Evolutionary conservation across 108 stramenopile species (phyloP), one percentile per base, ranked within the genome.

Genomic region (Ochromonas danica): DNA sequence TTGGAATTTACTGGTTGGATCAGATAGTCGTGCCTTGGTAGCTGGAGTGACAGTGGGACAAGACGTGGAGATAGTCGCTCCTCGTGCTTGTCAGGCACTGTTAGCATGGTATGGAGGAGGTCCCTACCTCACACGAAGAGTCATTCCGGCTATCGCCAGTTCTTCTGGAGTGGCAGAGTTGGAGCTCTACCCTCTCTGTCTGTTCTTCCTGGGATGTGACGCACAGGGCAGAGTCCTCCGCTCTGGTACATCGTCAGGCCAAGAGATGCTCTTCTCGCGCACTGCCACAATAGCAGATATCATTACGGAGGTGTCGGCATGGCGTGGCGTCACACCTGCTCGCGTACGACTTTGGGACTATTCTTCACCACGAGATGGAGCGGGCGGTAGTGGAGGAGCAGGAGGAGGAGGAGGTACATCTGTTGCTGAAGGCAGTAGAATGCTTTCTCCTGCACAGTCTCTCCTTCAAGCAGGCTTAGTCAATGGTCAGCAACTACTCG

Each of bases 41-140:
- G n/a, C n/a, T n/a, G n/a, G n/a, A n/a, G n/a, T n/a, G n/a, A n/a
- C n/a, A n/a, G n/a, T 51, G 22, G 45, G 45, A 51, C 45, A 51
- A 14, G 45, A 51, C 61, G 0, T 62, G 0, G n/a, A 83, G 80
- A 30, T 80, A 22, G 71, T 83, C 45, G 78, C 82, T 25, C 82
- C 80, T 25, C 43, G 79, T 75, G 82, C 74, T 1, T 83, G 63
- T 72, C 42, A 57, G 10, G 82, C 82, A 40, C 30, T 83, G 25
- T 79, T 80, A 0, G 17, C 71, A 10, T 83, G 82, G 82, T 83
- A 83, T 61, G 82, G 78, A 0, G 82, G 82, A 6, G 82, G 82
- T 31, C 82, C 82, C 0, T 1, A 25, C 70, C 17, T 83, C 36
- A 79, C 77, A 40, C 82, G 81, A 1, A 36, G 45, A 31, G 81